Percentiles rank a stretch among this genome's conserved stretches.
phyloP scores from a whole-genome alignment of 108 stramenopile species.

The Nannochloropsis oceanica region DNA sequence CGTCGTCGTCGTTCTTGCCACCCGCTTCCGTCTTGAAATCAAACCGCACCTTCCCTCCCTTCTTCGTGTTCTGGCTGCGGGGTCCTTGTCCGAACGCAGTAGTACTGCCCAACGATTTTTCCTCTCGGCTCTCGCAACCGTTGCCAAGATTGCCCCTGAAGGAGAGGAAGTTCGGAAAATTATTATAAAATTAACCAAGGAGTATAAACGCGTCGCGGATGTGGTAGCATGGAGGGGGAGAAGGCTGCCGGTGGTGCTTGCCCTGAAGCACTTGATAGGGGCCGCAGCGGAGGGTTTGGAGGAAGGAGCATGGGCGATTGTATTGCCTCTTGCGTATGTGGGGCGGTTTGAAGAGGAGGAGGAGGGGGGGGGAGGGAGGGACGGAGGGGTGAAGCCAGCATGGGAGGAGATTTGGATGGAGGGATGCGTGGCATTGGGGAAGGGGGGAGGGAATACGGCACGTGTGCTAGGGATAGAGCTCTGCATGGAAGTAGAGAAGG shows the following conservation, averaged over 20 bases:
- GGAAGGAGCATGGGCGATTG: conserved; percentile 7
- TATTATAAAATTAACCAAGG: neutral
- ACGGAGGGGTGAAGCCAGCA: neutral
- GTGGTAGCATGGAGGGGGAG: conserved; percentile 5
- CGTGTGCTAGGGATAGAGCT: neutral
- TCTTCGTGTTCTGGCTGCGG: conserved; percentile 19
- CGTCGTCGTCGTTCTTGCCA: conserved; percentile 22
- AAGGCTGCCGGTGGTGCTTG: conserved; percentile 4
- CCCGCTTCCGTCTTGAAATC: conserved; percentile 1
- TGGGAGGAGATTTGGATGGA: conserved; percentile 30
- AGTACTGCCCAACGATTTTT: conserved; percentile 13
- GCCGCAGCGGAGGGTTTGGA: neutral
- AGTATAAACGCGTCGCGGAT: neutral
- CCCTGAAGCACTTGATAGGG: conserved; percentile 8
- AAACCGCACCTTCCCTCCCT: conserved; percentile 5
- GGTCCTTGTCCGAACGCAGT: conserved; percentile 29
- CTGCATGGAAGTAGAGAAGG: neutral
- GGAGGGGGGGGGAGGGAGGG: conserved; percentile 4
- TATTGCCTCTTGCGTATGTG: conserved; percentile 29
- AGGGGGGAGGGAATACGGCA: neutral
- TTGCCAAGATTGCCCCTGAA: conserved; percentile 15
- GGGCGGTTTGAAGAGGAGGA: conserved; percentile 20
- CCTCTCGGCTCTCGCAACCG: conserved; percentile 21
- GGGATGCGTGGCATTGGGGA: conserved; percentile 7
- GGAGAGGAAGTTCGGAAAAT: neutral